Evolutionary conservation across 768 basidiomycete genomes (phyloP).

Genomic region (Suillus decipiens): DNA sequence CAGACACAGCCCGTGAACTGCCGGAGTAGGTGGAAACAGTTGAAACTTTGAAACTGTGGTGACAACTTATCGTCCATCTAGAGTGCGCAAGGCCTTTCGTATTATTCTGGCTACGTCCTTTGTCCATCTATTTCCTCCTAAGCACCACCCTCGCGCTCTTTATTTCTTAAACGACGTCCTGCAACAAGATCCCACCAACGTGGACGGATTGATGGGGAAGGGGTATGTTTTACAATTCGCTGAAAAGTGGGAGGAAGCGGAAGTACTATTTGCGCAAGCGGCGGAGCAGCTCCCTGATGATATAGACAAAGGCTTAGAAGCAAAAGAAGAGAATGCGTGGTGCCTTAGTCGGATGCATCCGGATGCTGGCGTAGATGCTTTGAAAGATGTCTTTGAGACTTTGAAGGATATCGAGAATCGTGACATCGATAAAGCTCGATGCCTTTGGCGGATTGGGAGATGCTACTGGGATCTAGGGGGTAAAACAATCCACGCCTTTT

Average conservation of each 20-base stretch:
- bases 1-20: slow-evolving; percentile 56
- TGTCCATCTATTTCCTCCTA: slow-evolving; percentile 85
- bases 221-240: slow-evolving; percentile 72
- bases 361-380: slow-evolving; percentile 45
- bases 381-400: slow-evolving; percentile 49
- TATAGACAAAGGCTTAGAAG: slow-evolving; percentile 53
- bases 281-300: slow-evolving; percentile 47
- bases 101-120: slow-evolving; percentile 72
- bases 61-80: slow-evolving; percentile 29
- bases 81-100: slow-evolving; percentile 69
- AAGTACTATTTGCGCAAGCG: slow-evolving; percentile 60
- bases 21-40: slow-evolving; percentile 40
- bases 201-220: slow-evolving; percentile 67
- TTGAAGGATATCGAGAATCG: slow-evolving; percentile 49
- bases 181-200: slow-evolving; percentile 57
- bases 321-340: slow-evolving; percentile 86
- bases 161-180: slow-evolving; percentile 76
- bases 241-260: slow-evolving; percentile 69
- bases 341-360: slow-evolving; percentile 58
- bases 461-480: slow-evolving; percentile 74
- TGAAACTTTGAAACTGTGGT: neutral
- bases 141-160: slow-evolving; percentile 81
- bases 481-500: slow-evolving; percentile 25
- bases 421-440: slow-evolving; percentile 68
- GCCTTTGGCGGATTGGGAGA: slow-evolving; percentile 83